Evolutionary conservation across 1,139 yeast genomes (phyloP).

Genomic region (Yamadazyma membranifaciens): DNA sequence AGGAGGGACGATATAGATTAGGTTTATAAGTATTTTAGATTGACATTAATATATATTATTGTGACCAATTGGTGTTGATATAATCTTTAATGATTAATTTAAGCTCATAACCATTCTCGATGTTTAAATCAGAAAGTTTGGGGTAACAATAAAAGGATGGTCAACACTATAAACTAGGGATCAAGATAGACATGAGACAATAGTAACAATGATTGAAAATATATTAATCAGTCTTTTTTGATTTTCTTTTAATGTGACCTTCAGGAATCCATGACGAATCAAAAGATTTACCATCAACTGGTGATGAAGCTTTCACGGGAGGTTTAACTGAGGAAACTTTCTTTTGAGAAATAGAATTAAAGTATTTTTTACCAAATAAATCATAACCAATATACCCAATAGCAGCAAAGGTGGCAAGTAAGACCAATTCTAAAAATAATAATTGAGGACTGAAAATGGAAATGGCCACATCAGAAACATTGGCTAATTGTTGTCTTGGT

Average conservation of each 20-base stretch:
- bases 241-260: constrained; percentile 31
- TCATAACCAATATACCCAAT: constrained; percentile 49
- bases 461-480: constrained; percentile 62
- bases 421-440: constrained; percentile 56
- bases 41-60: too few relatives aligned
- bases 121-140: too few relatives aligned
- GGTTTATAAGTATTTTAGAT: too few relatives aligned
- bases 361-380: constrained; percentile 43
- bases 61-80: too few relatives aligned
- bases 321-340: constrained; percentile 26
- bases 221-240: constrained; percentile 20
- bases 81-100: too few relatives aligned
- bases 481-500: constrained; percentile 56
- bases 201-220: not conserved
- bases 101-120: too few relatives aligned
- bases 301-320: constrained; percentile 29
- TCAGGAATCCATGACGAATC: constrained; percentile 39
- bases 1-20: too few relatives aligned
- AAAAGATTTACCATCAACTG: constrained; percentile 24
- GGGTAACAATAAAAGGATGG: too few relatives aligned
- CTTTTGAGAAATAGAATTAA: constrained; percentile 29
- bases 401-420: constrained; percentile 50
- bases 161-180: too few relatives aligned
- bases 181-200: too few relatives aligned
- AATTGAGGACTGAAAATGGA: constrained; percentile 75